phyloP scores from a whole-genome alignment of 2,329 filamentous ascomycete species.

The Corynespora cassiicola region DNA sequence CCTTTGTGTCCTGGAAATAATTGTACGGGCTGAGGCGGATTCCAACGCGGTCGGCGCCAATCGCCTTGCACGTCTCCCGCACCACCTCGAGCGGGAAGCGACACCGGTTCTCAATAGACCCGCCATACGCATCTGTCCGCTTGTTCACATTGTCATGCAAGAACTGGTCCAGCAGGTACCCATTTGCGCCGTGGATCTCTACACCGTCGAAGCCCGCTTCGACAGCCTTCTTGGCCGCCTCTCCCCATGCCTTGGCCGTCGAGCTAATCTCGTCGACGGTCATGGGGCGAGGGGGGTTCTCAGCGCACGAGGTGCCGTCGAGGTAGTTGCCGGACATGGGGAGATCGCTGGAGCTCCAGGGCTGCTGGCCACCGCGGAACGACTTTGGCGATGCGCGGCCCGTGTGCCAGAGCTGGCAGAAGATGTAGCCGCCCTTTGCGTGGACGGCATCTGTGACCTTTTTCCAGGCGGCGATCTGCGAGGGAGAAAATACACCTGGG shows the following conservation, averaged over 20 bases:
- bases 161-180: slow-evolving; percentile 60
- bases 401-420: slow-evolving; percentile 54
- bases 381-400: slow-evolving; percentile 52
- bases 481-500: slow-evolving; percentile 38
- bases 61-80: slow-evolving; percentile 36
- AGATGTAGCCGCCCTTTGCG: slow-evolving; percentile 57
- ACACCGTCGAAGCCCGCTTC: slow-evolving; percentile 45
- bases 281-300: slow-evolving; percentile 43
- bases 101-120: slow-evolving; percentile 58
- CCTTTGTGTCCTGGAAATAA: slow-evolving; percentile 49
- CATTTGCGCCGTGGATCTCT: slow-evolving; percentile 53
- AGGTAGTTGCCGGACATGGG: slow-evolving; percentile 48
- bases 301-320: slow-evolving; percentile 45
- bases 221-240: slow-evolving; percentile 46
- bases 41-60: slow-evolving; percentile 40
- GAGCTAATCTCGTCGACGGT: slow-evolving; percentile 48
- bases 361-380: slow-evolving; percentile 45
- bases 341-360: slow-evolving; percentile 49
- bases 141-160: slow-evolving; percentile 57
- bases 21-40: slow-evolving; percentile 44
- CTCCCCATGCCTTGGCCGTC: slow-evolving; percentile 45
- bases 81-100: slow-evolving; percentile 64
- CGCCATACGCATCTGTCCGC: slow-evolving; percentile 59
- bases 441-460: slow-evolving; percentile 59
- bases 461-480: slow-evolving; percentile 59